These are phyloP conservation scores for Onygena corvina DNA, from an alignment of 2,329 filamentous ascomycete species.

Conservation along the genomic window DNA sequence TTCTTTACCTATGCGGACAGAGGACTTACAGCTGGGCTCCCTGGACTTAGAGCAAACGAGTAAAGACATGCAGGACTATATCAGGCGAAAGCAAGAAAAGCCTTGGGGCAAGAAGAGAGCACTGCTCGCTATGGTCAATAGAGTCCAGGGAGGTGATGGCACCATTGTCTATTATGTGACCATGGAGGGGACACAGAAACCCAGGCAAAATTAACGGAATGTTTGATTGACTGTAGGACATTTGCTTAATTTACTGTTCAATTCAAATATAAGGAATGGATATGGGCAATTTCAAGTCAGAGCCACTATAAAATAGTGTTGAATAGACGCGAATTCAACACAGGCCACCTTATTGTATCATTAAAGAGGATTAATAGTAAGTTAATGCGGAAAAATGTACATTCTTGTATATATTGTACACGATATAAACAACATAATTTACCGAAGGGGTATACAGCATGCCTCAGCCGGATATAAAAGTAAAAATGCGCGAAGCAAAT, in stretches of 20 bases:
- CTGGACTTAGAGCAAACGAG: conserved; percentile 20
- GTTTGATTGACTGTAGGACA: not conserved
- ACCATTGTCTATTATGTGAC: conserved; percentile 55
- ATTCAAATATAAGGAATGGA: no score
- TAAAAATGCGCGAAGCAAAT: not conserved
- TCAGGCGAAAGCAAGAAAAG: conserved; percentile 22
- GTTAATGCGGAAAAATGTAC: not conserved
- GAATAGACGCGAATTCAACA: no score
- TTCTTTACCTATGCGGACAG: conserved; percentile 30
- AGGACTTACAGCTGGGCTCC: conserved; percentile 14
- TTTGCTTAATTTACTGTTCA: not conserved
- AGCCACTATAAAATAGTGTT: no score
- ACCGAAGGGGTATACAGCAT: conserved; percentile 1
- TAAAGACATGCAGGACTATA: conserved; percentile 24
- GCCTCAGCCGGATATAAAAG: conserved; percentile 1
- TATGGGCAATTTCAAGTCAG: no score
- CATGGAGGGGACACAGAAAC: conserved; percentile 53
- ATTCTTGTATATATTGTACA: not conserved
- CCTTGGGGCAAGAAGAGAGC: conserved; percentile 43
- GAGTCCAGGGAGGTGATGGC: conserved; percentile 41
- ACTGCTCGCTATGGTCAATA: conserved; percentile 46
- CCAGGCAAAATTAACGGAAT: conserved; percentile 45
- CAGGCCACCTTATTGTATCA: no score
- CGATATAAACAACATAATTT: no score
- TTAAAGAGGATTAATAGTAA: not conserved